Percentiles rank a stretch among this genome's conserved stretches.
Conservation (phyloP, 768 basidiomycete species). For the Phanerochaete sordida region DNA sequence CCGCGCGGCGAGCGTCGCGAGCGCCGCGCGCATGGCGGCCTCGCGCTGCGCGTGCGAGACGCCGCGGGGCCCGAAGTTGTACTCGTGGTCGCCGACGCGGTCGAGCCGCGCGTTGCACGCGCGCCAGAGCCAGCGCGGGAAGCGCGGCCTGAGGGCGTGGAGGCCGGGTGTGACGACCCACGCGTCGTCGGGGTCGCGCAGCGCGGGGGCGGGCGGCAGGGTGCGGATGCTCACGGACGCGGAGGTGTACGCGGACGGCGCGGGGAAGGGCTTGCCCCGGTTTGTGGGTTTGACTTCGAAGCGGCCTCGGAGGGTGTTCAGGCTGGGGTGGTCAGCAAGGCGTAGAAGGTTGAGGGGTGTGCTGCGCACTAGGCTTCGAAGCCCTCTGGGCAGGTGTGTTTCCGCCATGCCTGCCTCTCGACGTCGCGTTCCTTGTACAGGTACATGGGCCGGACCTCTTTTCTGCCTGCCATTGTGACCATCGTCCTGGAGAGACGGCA, state of each 20-base stretch:
- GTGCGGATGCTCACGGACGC: not conserved
- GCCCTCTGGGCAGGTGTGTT: too few species aligned
- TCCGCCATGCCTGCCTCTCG: too few species aligned
- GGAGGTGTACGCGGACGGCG: not conserved
- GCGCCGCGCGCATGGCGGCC: too few species aligned
- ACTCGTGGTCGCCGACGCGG: too few species aligned
- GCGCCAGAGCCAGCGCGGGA: not conserved
- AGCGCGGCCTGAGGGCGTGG: not conserved
- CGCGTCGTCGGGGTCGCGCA: not conserved
- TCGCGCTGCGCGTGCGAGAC: too few species aligned
- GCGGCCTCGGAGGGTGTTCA: not conserved
- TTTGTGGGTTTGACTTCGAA: not conserved
- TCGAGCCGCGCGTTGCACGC: not conserved
- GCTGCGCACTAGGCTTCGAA: too few species aligned
- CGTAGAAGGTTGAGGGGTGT: too few species aligned
- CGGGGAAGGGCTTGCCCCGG: not conserved
- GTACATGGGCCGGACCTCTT: too few species aligned
- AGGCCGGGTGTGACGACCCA: not conserved
- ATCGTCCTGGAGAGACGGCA: too few species aligned
- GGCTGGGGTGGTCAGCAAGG: not conserved
- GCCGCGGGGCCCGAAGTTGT: too few species aligned
- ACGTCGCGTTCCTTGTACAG: too few species aligned
- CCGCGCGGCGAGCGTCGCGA: not conserved
- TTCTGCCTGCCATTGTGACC: too few species aligned
- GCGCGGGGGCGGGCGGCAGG: not conserved